Percentiles rank a stretch among this genome's conserved stretches.
phyloP scores from a whole-genome alignment of 2,329 filamentous ascomycete genomes.

The Colletotrichum sp. region DNA sequence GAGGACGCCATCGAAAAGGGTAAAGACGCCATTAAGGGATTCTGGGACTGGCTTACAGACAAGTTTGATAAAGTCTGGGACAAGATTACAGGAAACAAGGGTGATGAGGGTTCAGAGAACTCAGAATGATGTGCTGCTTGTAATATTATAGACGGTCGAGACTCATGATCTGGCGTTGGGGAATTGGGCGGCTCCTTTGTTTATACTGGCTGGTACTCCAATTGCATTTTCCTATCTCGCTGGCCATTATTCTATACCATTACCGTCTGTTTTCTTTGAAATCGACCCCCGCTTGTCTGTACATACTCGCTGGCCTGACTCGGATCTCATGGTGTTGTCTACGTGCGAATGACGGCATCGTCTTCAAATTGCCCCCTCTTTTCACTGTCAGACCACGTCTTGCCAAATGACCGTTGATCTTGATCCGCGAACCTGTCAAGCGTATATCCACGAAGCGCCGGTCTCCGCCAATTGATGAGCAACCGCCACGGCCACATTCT shows the following conservation, averaged over 20 bases:
- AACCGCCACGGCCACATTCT: not conserved
- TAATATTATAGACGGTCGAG: not conserved
- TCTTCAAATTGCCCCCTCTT: not conserved
- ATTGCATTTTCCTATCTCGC: not conserved
- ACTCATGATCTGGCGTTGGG: slow-evolving; percentile 9
- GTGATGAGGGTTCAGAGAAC: not conserved
- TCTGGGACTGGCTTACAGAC: slow-evolving; percentile 58
- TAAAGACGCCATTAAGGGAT: slow-evolving; percentile 33
- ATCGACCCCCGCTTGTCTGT: not conserved
- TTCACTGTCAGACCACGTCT: not conserved
- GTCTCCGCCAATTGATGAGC: not conserved
- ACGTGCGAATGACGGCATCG: not conserved
- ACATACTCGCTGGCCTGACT: not conserved
- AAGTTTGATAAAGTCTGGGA: slow-evolving; percentile 51
- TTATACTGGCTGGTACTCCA: slow-evolving; percentile 13
- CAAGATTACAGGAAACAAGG: slow-evolving; percentile 38
- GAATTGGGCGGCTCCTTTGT: not conserved
- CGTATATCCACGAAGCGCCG: not conserved
- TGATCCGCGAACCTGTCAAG: not conserved
- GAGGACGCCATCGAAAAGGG: slow-evolving; percentile 32
- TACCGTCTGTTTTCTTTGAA: not conserved
- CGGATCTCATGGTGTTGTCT: not conserved
- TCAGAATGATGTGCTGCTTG: not conserved
- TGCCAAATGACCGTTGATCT: not conserved
- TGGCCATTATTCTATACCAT: not conserved